Conservation (phyloP, 176 grass and related monocot genomes). For the Zea mays region DNA sequence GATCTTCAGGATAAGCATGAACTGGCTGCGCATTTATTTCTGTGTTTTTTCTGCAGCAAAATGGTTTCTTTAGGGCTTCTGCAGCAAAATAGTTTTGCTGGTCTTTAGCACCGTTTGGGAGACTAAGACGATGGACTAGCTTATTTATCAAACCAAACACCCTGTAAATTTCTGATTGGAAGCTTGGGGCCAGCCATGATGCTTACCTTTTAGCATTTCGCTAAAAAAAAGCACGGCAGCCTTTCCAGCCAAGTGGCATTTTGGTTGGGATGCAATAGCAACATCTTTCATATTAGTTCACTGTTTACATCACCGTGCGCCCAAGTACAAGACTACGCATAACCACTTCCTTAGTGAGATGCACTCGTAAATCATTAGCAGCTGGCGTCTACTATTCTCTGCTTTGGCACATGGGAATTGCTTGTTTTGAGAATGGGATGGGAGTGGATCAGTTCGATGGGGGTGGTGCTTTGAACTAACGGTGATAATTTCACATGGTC, state of each 20-base stretch:
- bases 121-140: neutral
- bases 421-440: neutral
- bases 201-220: constrained; percentile 17
- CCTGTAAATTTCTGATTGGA: constrained; percentile 20
- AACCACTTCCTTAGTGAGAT: neutral
- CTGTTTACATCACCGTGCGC: neutral
- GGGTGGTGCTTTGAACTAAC: neutral
- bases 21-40: constrained; percentile 15
- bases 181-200: constrained; percentile 31
- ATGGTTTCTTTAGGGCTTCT: neutral
- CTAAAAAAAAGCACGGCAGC: neutral
- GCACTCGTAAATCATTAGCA: neutral
- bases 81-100: neutral
- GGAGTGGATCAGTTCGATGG: neutral
- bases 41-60: neutral
- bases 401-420: neutral
- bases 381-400: neutral
- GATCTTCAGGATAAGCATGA: constrained; percentile 36
- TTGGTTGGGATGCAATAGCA: neutral
- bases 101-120: neutral
- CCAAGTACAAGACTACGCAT: neutral
- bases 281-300: neutral
- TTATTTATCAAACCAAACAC: too few relatives aligned
- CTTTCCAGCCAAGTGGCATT: constrained; percentile 36
- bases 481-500: neutral